Percentiles rank a stretch among this genome's conserved stretches.
These are phyloP conservation scores for Pichia sp. DNA, from an alignment of 1,139 yeast genomes.

Conservation along the genomic window DNA sequence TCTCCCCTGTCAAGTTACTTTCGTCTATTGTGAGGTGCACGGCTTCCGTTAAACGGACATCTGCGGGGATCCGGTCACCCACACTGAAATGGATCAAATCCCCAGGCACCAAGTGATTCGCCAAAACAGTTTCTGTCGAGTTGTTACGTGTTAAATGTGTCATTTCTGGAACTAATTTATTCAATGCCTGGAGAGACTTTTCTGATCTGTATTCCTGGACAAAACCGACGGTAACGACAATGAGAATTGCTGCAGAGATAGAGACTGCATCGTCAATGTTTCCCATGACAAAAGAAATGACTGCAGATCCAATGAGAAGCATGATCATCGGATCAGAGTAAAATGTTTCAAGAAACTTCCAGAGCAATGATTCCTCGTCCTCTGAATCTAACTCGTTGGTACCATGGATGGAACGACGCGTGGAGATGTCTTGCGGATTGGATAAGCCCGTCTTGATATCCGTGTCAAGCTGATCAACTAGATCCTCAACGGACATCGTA, in stretches of 20 bases:
- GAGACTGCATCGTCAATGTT: slow-evolving; percentile 90
- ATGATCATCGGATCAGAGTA: slow-evolving; percentile 87
- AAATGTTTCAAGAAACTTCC: slow-evolving; percentile 73
- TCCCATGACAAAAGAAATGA: slow-evolving; percentile 81
- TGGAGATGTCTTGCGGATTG: slow-evolving; percentile 62
- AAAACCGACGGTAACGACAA: slow-evolving; percentile 93
- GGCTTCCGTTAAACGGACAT: slow-evolving; percentile 71
- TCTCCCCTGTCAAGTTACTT: slow-evolving; percentile 91
- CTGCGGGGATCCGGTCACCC: slow-evolving; percentile 96
- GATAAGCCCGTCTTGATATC: slow-evolving; percentile 55
- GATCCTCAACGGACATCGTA: slow-evolving; percentile 55
- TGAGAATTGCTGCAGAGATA: slow-evolving; percentile 79
- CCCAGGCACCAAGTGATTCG: slow-evolving; percentile 87
- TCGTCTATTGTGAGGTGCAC: slow-evolving; percentile 83
- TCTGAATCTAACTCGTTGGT: slow-evolving; percentile 65
- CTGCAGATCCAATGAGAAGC: slow-evolving; percentile 82
- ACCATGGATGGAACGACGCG: slow-evolving; percentile 73
- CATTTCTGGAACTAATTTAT: slow-evolving; percentile 87
- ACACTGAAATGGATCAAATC: slow-evolving; percentile 83
- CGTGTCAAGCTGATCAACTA: slow-evolving; percentile 58
- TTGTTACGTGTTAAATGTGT: slow-evolving; percentile 85
- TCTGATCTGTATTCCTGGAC: slow-evolving; percentile 95
- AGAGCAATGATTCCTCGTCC: slow-evolving; percentile 67
- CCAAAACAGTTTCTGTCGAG: slow-evolving; percentile 70
- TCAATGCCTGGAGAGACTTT: slow-evolving; percentile 85